Evolutionary conservation across 1,139 yeast genomes (phyloP), one percentile per base, ranked within the genome.

Genomic region (Pichiaceae sp.): DNA sequence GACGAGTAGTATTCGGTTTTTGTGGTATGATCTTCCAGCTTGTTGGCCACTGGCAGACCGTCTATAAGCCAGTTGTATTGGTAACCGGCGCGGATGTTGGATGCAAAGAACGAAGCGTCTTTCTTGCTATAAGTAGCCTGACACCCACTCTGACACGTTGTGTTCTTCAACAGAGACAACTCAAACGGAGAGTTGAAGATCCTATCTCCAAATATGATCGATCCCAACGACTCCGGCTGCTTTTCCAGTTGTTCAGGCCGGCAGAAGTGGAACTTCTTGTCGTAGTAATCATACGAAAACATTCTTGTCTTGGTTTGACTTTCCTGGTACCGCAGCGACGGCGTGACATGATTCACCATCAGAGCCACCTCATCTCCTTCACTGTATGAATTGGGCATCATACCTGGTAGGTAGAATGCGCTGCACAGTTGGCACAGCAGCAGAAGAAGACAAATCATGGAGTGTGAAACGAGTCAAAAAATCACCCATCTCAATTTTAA

Each of bases 181-280:
- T 81, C 73, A 53, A 84, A 86, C 2, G 97, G 96, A 7, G 97
- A 86, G 54, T 85, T 81, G 68, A 84, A 87, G 45, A 91, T 87
- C 55, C 98, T 72, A 61, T 91, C 98, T 43, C 99, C 98, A 59
- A 93, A 87, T 40, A 91, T 70, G 45, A 91, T 81, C 1, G 96
- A 80, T 6, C 99, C 99, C 37, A 91, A 68, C 11, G 94, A 81
- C 61, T 89, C 97, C 49, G 86, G 76, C 58, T 86, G 95, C 48
- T 69, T 66, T 15, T 81, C 75, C 0, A 81, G 84, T 24, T 69
- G 79, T 36, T 62, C 57, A 1, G 97, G 98, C 41, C 59, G 56
- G 62, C 98, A 91, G 59, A 89, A 85, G 54, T 82, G 86, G 54
- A 93, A 80, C 45, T 77, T 76, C 29, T 80, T 78, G 59, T 80